Conservation (phyloP, 805 yeast species). For the Cyberlindnera xylosilytica region DNA sequence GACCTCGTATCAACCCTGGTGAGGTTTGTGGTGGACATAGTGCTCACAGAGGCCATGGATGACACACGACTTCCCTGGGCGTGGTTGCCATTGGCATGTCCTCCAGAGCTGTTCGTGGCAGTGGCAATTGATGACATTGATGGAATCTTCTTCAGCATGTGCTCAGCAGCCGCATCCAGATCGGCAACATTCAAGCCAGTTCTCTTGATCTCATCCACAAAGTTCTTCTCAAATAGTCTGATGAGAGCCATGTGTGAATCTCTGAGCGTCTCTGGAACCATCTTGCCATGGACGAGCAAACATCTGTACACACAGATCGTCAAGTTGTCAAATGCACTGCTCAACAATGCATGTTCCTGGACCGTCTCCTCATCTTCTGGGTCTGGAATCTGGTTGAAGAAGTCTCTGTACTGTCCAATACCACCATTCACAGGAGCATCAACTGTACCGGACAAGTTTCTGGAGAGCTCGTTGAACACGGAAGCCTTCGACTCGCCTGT, state of each 20-base stretch:
- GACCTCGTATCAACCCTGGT: conserved; percentile 28
- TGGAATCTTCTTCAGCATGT: conserved; percentile 19
- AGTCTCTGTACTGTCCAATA: conserved; percentile 74
- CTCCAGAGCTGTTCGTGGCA: conserved; percentile 2
- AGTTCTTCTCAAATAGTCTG: conserved; percentile 62
- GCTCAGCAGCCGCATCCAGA: conserved; percentile 20
- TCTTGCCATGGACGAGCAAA: conserved; percentile 62
- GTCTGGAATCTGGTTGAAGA: conserved; percentile 43
- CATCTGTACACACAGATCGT: conserved; percentile 63
- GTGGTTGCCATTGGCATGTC: neutral
- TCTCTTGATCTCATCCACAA: conserved; percentile 55
- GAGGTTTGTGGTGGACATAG: conserved; percentile 13
- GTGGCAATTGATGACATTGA: conserved; percentile 13
- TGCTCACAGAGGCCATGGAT: conserved; percentile 11
- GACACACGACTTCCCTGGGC: conserved; percentile 1
- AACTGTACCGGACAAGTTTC: conserved; percentile 79
- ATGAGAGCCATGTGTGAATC: conserved; percentile 66
- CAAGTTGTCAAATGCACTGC: conserved; percentile 60
- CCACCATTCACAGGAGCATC: conserved; percentile 95
- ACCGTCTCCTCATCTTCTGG: conserved; percentile 25
- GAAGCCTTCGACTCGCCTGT: conserved; percentile 47
- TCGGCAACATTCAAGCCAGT: conserved; percentile 30
- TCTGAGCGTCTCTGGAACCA: conserved; percentile 53
- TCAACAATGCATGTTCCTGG: conserved; percentile 30
- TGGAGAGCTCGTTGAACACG: conserved; percentile 59